Evolutionary conservation across 306 rosid species (phyloP).

Genomic region (Fragaria vesca): DNA sequence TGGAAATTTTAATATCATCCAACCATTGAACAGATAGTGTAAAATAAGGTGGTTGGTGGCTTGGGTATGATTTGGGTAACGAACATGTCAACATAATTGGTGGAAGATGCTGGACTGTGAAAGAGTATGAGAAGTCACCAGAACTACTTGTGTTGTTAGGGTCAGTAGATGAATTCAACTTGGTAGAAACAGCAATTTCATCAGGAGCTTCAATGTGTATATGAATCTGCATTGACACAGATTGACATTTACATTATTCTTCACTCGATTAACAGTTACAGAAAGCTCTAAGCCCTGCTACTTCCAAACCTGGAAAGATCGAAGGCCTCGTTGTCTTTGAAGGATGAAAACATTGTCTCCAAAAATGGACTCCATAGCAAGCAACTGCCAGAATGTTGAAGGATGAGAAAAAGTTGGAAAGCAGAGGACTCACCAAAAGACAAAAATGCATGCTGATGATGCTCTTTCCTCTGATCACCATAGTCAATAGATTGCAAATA

Average conservation of each 20-base stretch:
- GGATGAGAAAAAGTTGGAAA: constrained; percentile 18
- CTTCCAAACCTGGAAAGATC: constrained; percentile 65
- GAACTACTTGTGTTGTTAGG: constrained; percentile 25
- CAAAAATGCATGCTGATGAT: background rate
- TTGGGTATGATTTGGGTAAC: constrained; percentile 82
- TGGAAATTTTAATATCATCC: constrained; percentile 49
- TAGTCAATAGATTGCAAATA: background rate
- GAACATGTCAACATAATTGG: constrained; percentile 80
- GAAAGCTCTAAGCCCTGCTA: constrained; percentile 13
- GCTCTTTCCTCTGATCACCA: background rate
- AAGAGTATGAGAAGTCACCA: constrained; percentile 59
- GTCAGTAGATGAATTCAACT: constrained; percentile 44
- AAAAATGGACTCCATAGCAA: constrained; percentile 79
- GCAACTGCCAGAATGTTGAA: constrained; percentile 49
- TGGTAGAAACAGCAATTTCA: constrained; percentile 56
- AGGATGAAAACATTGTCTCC: constrained; percentile 62
- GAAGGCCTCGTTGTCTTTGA: constrained; percentile 53
- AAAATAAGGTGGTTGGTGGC: constrained; percentile 70
- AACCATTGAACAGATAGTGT: constrained; percentile 74
- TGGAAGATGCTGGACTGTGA: constrained; percentile 71
- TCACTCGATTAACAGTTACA: constrained; percentile 3
- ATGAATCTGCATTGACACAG: constrained; percentile 45
- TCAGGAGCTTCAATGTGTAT: constrained; percentile 49
- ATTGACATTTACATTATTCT: constrained; percentile 11
- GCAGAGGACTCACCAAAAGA: background rate